phyloP scores from a whole-genome alignment of 2,329 filamentous ascomycete species.

The Colletotrichum somersetense region DNA sequence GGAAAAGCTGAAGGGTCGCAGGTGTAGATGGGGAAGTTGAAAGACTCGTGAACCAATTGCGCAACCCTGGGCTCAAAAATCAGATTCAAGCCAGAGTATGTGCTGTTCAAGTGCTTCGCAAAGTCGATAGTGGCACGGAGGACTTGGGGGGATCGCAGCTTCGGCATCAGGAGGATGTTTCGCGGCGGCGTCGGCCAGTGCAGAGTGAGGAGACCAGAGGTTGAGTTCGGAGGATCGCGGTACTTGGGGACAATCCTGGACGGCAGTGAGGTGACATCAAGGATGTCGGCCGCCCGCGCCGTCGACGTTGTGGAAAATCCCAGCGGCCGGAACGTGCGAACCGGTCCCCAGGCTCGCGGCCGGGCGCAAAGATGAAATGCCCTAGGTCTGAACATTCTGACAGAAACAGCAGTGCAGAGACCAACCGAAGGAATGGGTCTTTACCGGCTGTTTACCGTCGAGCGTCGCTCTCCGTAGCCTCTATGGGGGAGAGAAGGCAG shows the following conservation, averaged over 20 bases:
- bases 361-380: background rate
- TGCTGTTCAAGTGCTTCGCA: constrained; percentile 79
- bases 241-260: constrained; percentile 73
- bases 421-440: rapidly evolving
- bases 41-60: constrained; percentile 73
- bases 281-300: constrained; percentile 60
- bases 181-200: constrained; percentile 67
- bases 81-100: constrained; percentile 85
- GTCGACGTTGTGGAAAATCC: constrained; percentile 26
- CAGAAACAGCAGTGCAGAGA: no score
- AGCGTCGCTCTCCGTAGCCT: background rate
- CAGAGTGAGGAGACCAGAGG: constrained; percentile 62
- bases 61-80: constrained; percentile 86
- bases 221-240: constrained; percentile 68
- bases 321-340: constrained; percentile 20
- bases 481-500: background rate
- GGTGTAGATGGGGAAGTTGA: constrained; percentile 82
- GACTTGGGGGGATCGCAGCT: constrained; percentile 68
- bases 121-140: constrained; percentile 66
- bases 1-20: constrained; percentile 68
- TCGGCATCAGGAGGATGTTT: constrained; percentile 70
- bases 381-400: constrained; percentile 9
- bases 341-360: constrained; percentile 6
- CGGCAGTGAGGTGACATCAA: constrained; percentile 63
- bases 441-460: constrained; percentile 3